Evolutionary conservation across 148 eudicot species (phyloP), one percentile per base, ranked within the genome.

Genomic region (Polygonum aviculare): DNA sequence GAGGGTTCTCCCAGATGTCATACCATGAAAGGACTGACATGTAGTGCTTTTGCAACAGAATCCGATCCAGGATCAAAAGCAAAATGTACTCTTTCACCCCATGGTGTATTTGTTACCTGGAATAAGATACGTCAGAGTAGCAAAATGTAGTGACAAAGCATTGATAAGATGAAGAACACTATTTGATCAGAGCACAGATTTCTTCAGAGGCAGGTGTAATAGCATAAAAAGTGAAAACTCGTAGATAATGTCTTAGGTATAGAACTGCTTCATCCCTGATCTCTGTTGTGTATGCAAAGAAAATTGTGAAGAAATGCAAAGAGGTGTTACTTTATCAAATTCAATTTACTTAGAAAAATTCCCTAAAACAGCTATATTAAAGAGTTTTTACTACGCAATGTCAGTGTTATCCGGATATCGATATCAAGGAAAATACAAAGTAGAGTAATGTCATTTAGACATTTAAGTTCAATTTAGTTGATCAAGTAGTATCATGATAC

Each of bases 11-110:
- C 39, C 12, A 18, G 40, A 55, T 54, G 45, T 50, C 91, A 81
- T 82, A 94, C 98, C 98, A 94, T 94, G 86, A 94, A 94, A 47
- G 98, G 98, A 77, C 98, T 94, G 72, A 94, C 96, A 80, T 92
- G 98, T 55, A 92, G 84, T 57, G 97, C 78, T 80, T 94, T 94
- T 12, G 97, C 92, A 73, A 90, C 93, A 76, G 78, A 50, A 82
- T 94, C 98, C 22, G 85, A 75, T 77, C 80, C 78, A 40, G 98
- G 97, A 81, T 86, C 80, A 82, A 94, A 94, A 54, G 87, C 74
- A 81, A 92, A 94, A 76, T 84, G 74, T 22, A 92, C 97, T 77
- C 89, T 85, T 87, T 94, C 97, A 18, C 98, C 97, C 98, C 98
- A 94, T 8, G 98, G 98, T 48, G 98, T 90, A 80, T 94, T 94